Base-by-base conservation (phyloP, 2,329 filamentous ascomycete genomes). In the Ambrosiella cleistominuta region DNA sequence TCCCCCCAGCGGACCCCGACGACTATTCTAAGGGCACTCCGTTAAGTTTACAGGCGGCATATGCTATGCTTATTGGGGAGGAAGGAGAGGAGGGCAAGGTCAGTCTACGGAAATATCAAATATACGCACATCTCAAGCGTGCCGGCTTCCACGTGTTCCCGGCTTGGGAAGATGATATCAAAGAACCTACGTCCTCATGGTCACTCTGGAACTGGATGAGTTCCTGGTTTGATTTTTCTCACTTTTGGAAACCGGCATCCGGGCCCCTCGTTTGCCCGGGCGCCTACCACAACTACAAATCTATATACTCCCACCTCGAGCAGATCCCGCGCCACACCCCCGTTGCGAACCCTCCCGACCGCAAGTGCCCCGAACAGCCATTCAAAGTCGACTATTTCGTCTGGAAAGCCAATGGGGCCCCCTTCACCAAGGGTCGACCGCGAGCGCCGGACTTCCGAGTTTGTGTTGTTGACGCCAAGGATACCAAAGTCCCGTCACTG, bases 21-120 rank as follows among this genome's bases (percentile, higher is more conserved):
- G 73, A 75, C 47, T 79, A 81, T 60, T 78, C 82, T 6, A 71
- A 76, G 3, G 85, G 85, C 0, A 69, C 93, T n/a, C 89, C 91
- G 0, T 83, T 98, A 74, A 95, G 87, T 69, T 71, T 97, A 44
- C 88, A 97, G 68, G 90, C 86, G 5, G 89, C 89, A 0, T 97
- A 97, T 72, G 80, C 90, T 4, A 78, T 88, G 19, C 82, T 95
- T 57, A 78, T 95, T 62, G 88, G 88, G 1, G 73, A 79, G 27
- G 83, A 87, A 53, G 77, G 73, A 4, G 77, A 81, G 61, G 68
- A 70, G 47, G 80, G 81, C 40, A 82, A 79, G 67, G 71, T 81
- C 37, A 75, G 75, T 8, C 73, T 96, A 61, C 88, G 94, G 64
- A 82, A 88, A 65, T 97, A 88, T 65, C 86, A 86, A 54, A 91